Base-by-base conservation (phyloP, 345 rosid genomes). In the Citrus australasica region DNA sequence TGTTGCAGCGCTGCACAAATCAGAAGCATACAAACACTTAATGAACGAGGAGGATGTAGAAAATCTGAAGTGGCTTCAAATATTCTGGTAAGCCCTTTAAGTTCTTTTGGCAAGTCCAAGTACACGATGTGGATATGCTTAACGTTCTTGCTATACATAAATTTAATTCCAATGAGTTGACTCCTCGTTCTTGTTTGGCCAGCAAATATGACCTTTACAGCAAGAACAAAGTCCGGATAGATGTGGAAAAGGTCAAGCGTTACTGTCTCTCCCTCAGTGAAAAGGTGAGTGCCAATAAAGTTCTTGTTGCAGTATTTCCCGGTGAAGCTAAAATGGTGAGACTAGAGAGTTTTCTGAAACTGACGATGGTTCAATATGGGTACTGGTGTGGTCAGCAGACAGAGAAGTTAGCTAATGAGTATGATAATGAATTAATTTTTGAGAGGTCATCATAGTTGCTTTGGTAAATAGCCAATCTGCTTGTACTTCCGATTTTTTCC, bases 131-230 rank as follows among this genome's bases (percentile, higher is more conserved):
- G 58, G 58, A 0, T 53, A 17, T 53, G 58, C 58, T 53, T 53
- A 53, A 5, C 22, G 0, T 17, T 17, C 58, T 46, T 46, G 17
- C 13, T 1, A 46, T 13, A 13, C 35, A 11, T 42, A 42, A 42
- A 9, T 3, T 65, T 32, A 65, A 32, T 16, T 59, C 24, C 53
- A 37, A 19, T 17, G 51, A 35, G 10, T 64, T 38, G 4, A 40
- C 48, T 4, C 9, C 33, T 76, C 24, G 2, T 60, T 68, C 5
- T 28, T 61, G 73, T 53, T 66, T 3, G 0, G 0, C 66, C 80
- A 87, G 90, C 89, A 87, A 89, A 67, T 89, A 89, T 74, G 92
- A 89, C 74, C 90, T 89, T 13, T 89, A 89, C 76, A 87, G 90
- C 86, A 87, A 87, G 87, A 87, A 88, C 86, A 89, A 81, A 66